Conservation (phyloP, 2,329 filamentous ascomycete genomes). For the Drechslerella coelobrocha region DNA sequence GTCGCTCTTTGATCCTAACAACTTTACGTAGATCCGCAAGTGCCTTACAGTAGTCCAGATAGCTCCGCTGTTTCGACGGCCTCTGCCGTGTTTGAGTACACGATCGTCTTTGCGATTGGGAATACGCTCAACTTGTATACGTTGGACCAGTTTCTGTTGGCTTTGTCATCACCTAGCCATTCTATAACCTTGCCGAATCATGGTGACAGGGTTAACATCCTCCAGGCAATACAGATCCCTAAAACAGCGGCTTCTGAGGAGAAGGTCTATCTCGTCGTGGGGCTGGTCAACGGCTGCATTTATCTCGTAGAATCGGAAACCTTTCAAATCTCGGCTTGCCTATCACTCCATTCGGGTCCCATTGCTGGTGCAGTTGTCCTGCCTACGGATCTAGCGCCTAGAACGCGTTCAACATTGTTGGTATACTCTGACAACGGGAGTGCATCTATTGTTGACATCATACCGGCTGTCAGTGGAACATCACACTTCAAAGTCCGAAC, state of each 20-base stretch:
- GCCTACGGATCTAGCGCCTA: constrained; percentile 51
- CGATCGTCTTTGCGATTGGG: constrained; percentile 52
- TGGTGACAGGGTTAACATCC: constrained; percentile 27
- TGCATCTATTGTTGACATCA: constrained; percentile 53
- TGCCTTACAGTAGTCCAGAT: background rate
- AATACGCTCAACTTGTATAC: constrained; percentile 51
- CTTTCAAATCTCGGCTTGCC: constrained; percentile 51
- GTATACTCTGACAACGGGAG: constrained; percentile 52
- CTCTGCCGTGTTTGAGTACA: constrained; percentile 52
- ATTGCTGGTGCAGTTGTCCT: constrained; percentile 52
- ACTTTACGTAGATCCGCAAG: background rate
- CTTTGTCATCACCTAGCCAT: constrained; percentile 32
- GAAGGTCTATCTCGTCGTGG: constrained; percentile 53
- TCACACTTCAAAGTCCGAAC: constrained; percentile 52
- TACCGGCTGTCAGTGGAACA: constrained; percentile 52
- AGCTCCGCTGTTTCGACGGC: constrained; percentile 35
- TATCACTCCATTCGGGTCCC: constrained; percentile 51
- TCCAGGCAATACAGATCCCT: constrained; percentile 47
- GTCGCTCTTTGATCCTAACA: background rate
- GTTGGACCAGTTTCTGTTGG: constrained; percentile 51
- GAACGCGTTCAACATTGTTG: constrained; percentile 53
- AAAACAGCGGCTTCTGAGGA: constrained; percentile 43
- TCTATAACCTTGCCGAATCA: constrained; percentile 14
- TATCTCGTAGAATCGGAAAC: constrained; percentile 52
- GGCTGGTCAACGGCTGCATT: constrained; percentile 51